phyloP scores from a whole-genome alignment of 371 early-diverging fungal species.

The Syncephalastrum sp. region DNA sequence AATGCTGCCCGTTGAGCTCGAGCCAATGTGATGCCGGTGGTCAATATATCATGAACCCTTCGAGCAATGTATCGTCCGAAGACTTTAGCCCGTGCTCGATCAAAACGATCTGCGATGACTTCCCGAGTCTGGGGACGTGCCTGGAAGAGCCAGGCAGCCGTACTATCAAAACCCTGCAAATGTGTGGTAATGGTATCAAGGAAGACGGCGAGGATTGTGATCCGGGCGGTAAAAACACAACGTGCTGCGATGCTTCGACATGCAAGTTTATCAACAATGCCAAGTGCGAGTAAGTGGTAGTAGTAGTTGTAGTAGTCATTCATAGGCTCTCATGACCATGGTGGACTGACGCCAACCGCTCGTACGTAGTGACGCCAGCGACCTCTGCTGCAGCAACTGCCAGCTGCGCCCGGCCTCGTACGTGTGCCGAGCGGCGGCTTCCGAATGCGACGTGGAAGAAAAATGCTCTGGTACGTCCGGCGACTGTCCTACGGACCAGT shows the following conservation, averaged over 20 bases:
- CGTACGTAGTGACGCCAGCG: slow-evolving; percentile 68
- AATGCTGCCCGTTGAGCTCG: slow-evolving; percentile 71
- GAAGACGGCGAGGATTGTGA: slow-evolving; percentile 95
- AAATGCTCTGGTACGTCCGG: slow-evolving; percentile 74
- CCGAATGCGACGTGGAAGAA: slow-evolving; percentile 84
- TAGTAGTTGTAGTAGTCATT: slow-evolving; percentile 1
- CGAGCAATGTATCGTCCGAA: slow-evolving; percentile 67
- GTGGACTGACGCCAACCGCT: background rate
- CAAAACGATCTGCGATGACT: slow-evolving; percentile 61
- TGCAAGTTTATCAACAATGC: slow-evolving; percentile 82
- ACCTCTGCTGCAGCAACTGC: slow-evolving; percentile 83
- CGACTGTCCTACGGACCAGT: slow-evolving; percentile 76
- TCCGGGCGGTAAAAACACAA: slow-evolving; percentile 74
- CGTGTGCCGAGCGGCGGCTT: slow-evolving; percentile 74
- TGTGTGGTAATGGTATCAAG: slow-evolving; percentile 94
- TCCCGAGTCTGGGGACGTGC: slow-evolving; percentile 57
- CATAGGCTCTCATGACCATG: too few relatives aligned
- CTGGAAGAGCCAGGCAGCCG: slow-evolving; percentile 59
- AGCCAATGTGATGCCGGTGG: slow-evolving; percentile 76
- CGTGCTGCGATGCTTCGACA: slow-evolving; percentile 80
- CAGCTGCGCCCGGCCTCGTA: slow-evolving; percentile 56
- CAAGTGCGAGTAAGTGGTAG: slow-evolving; percentile 62
- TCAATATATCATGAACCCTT: slow-evolving; percentile 82
- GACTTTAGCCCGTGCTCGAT: slow-evolving; percentile 83
- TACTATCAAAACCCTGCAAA: slow-evolving; percentile 48